Evolutionary conservation across 495 filamentous ascomycete genomes (phyloP), one percentile per base, ranked within the genome.

Genomic region (Stereocaulon alpinum): DNA sequence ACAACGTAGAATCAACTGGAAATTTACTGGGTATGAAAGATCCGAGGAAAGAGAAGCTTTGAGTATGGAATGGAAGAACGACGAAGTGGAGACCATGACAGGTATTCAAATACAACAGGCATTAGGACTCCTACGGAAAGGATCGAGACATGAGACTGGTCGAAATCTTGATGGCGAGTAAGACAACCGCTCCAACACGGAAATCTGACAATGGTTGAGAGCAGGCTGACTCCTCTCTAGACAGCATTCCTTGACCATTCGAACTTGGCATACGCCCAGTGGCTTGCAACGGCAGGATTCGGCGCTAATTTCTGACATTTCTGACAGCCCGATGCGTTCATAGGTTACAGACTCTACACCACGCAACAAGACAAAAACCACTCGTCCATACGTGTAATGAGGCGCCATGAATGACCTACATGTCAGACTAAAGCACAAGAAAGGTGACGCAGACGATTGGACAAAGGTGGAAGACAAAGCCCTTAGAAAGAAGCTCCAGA

Each of bases 381-480:
- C 2, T 15, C 11, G 15, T 12, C 10, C 15, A 22, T 29, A 0
- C 32, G 37, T 4, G 15, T 22, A 6, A 20, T 40, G 22, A 18
- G 15, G 18, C 10, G 17, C 7, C 9, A 61, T 58, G 61, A 27
- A 12, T 27, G 59, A 63, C 32, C 52, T 56, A 27, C 18, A 61
- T 37, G 52, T 49, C 41, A 63, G 49, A 56, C 22, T 60, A 24
- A 53, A 55, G 41, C 60, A 54, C 40, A 51, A 37, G 12, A 20
- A 49, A 40, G 30, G 17, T 48, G 60, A 58, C 22, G 40, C 18
- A 15, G 63, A 65, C n/a, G 60, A 65, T 42, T 59, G 63, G 63
- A 65, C 60, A 2, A 59, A 59, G 48, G 43, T 59, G 12, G 30
- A 65, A 34, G 63, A 65, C 27, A 65, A 65, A 32, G 54, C 47